Base-by-base conservation (phyloP, 768 basidiomycete genomes). In the Lactarius trivialis region DNA sequence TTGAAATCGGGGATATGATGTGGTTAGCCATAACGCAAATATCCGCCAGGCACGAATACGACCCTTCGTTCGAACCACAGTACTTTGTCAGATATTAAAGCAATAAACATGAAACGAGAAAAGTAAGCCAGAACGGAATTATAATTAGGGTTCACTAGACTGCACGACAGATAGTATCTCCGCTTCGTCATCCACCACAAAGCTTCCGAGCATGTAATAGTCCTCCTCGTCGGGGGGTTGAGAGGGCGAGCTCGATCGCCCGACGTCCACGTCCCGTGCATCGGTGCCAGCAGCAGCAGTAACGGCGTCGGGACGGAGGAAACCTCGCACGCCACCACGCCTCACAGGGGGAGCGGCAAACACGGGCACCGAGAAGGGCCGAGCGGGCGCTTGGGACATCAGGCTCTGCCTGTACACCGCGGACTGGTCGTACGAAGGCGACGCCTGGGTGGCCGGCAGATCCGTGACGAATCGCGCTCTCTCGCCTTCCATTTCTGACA, bases 171-270 rank as follows among this genome's bases (percentile, higher is more conserved):
- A 80, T 56, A 88, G 80, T 56, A 88, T 80, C 34, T 89, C 86
- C 24, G 79, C 86, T 45, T 90, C 88, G 69, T 93, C 91, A 58
- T 78, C 82, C 14, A 93, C 90, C 17, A 93, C 82, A 67, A 93
- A 93, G 70, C 87, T 93, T 12, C 84, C 91, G 49, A 87, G 69
- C 48, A 76, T 79, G 70, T 93, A 93, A 54, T 83, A 80, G 64
- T 91, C 86, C 55, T 79, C 80, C 14, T 75, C 78, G 37, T 80
- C 77, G 41, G 78, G 77, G 21, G 74, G 73, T 48, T 12, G 43
- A 24, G 75, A 75, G 4, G 90, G 88, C 1, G 89, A 91, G 65
- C 87, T 90, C 9, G 85, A 83, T 54, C 78, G 68, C 39, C 62
- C 60, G 36, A 70, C 68, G 33, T 72, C 71, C 45, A 65, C 72